Evolutionary conservation across 2,329 filamentous ascomycete genomes (phyloP).

Genomic region (Penicillium sp.): DNA sequence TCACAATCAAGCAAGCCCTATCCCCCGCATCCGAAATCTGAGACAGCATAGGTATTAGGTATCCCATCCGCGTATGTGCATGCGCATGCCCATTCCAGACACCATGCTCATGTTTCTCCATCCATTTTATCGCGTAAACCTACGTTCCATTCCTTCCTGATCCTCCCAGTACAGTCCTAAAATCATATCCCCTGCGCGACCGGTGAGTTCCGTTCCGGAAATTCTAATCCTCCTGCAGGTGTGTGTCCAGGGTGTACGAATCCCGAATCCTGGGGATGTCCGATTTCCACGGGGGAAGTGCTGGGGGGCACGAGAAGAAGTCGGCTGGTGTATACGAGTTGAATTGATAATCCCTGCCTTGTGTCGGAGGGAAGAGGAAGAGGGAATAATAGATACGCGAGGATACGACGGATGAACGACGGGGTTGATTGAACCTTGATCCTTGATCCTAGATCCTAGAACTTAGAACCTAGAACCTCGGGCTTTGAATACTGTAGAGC

Average conservation of each 20-base stretch:
- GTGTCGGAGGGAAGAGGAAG: constrained; percentile 3
- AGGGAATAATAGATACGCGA: not conserved
- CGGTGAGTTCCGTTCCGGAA: constrained; percentile 19
- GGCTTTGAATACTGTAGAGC: not conserved
- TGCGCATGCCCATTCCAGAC: not conserved
- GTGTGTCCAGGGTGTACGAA: not conserved
- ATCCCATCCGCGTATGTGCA: too few relatives aligned
- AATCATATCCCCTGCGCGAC: constrained; percentile 4
- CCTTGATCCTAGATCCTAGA: not conserved
- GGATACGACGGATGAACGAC: not conserved
- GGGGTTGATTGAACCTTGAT: not conserved
- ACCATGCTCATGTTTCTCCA: not conserved
- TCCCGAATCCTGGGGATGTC: not conserved
- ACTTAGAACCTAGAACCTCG: not conserved
- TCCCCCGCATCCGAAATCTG: constrained; percentile 6
- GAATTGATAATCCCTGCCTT: not conserved
- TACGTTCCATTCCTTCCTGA: not conserved
- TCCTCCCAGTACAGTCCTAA: too few relatives aligned
- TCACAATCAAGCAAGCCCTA: not conserved
- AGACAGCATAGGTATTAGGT: not conserved
- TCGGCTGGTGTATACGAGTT: not conserved
- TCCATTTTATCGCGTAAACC: constrained; percentile 3
- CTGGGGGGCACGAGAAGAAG: not conserved
- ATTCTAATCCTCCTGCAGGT: constrained; percentile 5
- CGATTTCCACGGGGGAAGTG: not conserved